phyloP scores from a whole-genome alignment of 2,329 filamentous ascomycete species.

The Colletotrichum tanaceti region DNA sequence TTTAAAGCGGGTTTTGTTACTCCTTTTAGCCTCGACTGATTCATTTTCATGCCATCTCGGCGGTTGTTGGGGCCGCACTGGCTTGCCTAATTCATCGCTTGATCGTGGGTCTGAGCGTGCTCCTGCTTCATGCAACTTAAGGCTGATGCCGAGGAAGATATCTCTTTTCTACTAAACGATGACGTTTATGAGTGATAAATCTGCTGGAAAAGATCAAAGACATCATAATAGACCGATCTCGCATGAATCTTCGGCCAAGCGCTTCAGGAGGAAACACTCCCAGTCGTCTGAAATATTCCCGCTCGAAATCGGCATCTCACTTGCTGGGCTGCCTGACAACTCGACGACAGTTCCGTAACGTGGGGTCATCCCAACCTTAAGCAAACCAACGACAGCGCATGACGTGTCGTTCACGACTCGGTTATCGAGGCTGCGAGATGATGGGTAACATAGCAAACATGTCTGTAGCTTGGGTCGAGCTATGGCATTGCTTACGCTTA shows the following conservation, averaged over 20 bases:
- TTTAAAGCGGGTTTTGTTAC: neutral
- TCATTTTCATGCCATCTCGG: conserved; percentile 1
- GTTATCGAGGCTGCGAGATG: too few species aligned
- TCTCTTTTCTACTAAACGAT: too few species aligned
- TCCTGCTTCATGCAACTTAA: neutral
- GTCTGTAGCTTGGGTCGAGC: neutral
- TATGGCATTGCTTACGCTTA: too few species aligned
- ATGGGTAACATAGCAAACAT: neutral
- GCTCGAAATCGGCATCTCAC: neutral
- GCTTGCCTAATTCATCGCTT: neutral
- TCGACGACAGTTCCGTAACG: neutral
- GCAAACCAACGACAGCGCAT: neutral
- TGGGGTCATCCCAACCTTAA: neutral
- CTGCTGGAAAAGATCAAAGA: neutral
- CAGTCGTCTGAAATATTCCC: neutral
- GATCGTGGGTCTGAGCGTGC: conserved; percentile 9
- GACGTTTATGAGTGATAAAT: too few species aligned
- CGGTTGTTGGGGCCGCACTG: neutral
- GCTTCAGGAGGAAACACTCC: neutral
- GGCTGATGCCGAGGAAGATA: neutral
- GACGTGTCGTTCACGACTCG: neutral
- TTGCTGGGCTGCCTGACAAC: neutral
- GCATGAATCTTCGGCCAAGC: neutral
- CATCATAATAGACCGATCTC: neutral
- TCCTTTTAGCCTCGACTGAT: neutral